Base-by-base conservation (phyloP, 2,329 filamentous ascomycete genomes). In the Penicillium sp. region DNA sequence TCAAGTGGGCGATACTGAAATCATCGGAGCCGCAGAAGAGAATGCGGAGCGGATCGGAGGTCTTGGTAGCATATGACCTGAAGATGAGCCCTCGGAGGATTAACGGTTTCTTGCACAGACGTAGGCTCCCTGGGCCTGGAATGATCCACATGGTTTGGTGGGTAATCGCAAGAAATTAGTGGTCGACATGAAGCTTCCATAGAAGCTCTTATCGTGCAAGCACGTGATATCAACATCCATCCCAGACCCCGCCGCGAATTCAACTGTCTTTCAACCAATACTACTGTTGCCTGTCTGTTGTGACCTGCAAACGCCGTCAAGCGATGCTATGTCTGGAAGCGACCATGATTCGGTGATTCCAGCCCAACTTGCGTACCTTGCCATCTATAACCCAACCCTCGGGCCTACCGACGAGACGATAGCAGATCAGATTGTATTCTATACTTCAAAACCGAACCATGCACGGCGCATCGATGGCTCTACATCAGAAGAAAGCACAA, bases 11-110 rank as follows among this genome's bases (percentile, higher is more conserved):
- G 65, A 88, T 88, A 76, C 93, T 97, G 74, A 97, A 96, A 2
- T 86, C 81, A 72, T 99, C 94, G 3, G 93, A 94, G 59, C 94
- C 94, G 74, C 92, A 97, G 75, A 97, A 99, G 4, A 99, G 81
- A 50, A 99, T 91, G 32, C 86, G 82, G 30, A 99, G 79, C 3
- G 90, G 89, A 14, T 79, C 72, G 60, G 69, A 67, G 9, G 67
- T 52, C 47, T 67, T 72, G 32, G 67, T 71, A 2, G 71, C 61
- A 32, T 68, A 63, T 30, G 55, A 63, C 47, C 70, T 62, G 51
- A 48, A 55, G 8, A 45, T 18, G 49, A 60, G 59, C 18, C 47
- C 43, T 23, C 49, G 55, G 36, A 38, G 40, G 16, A 53, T 38
- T 35, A 44, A 42, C 13, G 58, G 36, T 16, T 58, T 55, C 51